Percentiles rank a stretch among this genome's conserved stretches.
Evolutionary conservation across 2,329 filamentous ascomycete species (phyloP).

Genomic region (Fusarium protoensiforme): DNA sequence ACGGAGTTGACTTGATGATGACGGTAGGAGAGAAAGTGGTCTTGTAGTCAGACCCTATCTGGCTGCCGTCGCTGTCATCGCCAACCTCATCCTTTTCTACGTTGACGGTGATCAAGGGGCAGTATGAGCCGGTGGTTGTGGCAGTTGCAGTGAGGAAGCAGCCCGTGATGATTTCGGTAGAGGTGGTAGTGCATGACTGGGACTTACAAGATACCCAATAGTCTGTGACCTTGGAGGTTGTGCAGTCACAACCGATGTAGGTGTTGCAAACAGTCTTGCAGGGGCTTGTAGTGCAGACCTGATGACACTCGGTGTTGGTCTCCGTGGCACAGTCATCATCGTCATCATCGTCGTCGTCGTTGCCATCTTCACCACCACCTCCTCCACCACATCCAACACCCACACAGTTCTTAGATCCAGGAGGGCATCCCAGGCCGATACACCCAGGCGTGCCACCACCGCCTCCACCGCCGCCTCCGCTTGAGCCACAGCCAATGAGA

Average conservation of each 20-base stretch:
- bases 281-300: conserved; percentile 14
- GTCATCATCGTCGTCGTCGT: background rate
- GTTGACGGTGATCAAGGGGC: background rate
- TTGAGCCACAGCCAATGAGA: background rate
- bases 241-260: conserved; percentile 18
- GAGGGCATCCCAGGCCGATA: conserved; percentile 14
- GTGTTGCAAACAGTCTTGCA: conserved; percentile 19
- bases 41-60: background rate
- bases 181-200: conserved; percentile 6
- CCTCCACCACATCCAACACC: conserved; percentile 1
- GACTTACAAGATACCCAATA: conserved; percentile 21
- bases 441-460: conserved; percentile 3
- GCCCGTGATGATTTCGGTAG: conserved; percentile 7
- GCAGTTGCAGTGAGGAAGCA: conserved; percentile 17
- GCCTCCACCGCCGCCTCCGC: background rate
- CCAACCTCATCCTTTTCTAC: background rate
- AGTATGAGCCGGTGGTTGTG: background rate
- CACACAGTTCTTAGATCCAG: conserved; percentile 6
- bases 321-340: conserved; percentile 20
- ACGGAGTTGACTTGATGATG: background rate
- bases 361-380: background rate
- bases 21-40: conserved; percentile 9
- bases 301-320: conserved; percentile 22
- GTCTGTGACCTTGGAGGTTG: conserved; percentile 14
- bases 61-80: background rate